Evolutionary conservation across 2,329 filamentous ascomycete genomes (phyloP), one percentile per base, ranked within the genome.

Genomic region (Leptographium wingfieldii): DNA sequence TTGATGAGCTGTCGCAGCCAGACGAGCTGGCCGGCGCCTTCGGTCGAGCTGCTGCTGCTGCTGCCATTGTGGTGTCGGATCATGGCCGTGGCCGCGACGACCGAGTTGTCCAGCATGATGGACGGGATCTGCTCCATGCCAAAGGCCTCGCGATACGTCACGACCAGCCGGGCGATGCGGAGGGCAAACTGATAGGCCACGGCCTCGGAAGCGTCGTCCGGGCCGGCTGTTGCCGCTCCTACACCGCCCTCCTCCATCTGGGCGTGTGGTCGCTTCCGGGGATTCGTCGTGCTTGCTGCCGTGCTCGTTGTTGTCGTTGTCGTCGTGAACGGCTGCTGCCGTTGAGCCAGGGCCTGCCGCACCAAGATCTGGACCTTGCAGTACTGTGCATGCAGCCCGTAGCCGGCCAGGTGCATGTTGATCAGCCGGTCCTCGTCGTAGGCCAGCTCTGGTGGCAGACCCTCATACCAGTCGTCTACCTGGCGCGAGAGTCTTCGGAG

Each of bases 61-160:
- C 12, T 19, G 25, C 5, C 19, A 38, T 59, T 49, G 2, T 59
- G 38, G 12, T 59, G 57, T 5, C 49, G 43, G n/a, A 61, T 59
- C 60, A 61, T 59, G 22, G 40, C 57, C 3, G 60, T 59, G 48
- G 60, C 60, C 9, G 60, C 60, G 9, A 61, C 57, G 2, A 61
- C 60, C 5, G 60, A 27, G n/a, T 61, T 61, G 25, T 61, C 60
- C 3, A 61, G 57, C 60, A 61, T 59, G 48, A 61, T 61, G 5
- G 60, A 61, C 5, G 60, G 60, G 5, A 59, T 59, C 33, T 61
- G 51, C 29, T 61, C 60, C n/a, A 61, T 46, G 25, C 60, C 60
- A 55, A 59, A 61, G 2, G 60, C 57, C 40, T 61, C 57, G 22
- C 57, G 57, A 19, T 61, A 61, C 3, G 60, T 61, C 9, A 61